Percentiles rank a stretch among this genome's conserved stretches.
phyloP scores from a whole-genome alignment of 208 protist genomes.

The Leishmania aethiopica region DNA sequence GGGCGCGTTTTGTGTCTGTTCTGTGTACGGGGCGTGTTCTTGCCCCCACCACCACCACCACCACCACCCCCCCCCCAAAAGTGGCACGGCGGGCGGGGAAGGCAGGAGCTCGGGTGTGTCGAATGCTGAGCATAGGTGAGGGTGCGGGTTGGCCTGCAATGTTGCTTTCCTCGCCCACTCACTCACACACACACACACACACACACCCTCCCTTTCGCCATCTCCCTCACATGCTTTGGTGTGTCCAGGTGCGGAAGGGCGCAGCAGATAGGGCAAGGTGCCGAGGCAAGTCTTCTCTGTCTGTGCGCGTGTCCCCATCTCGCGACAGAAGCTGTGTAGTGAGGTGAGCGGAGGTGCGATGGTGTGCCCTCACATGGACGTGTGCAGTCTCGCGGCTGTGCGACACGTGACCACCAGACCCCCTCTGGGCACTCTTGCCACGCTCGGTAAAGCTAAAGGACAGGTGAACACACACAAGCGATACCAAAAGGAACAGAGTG shows the following conservation, averaged over 20 bases:
- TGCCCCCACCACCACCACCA: too few relatives aligned
- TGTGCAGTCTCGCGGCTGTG: neutral
- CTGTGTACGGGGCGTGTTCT: too few relatives aligned
- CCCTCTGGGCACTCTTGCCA: neutral
- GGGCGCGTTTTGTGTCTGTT: neutral
- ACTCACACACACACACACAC: too few relatives aligned
- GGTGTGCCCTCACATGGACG: neutral
- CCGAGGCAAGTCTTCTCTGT: neutral
- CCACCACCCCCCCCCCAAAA: too few relatives aligned
- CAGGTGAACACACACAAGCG: conserved; percentile 1
- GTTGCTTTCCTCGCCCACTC: neutral
- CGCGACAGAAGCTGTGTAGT: neutral
- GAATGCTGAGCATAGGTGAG: neutral
- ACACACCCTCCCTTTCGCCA: neutral
- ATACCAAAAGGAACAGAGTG: neutral
- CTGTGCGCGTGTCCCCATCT: neutral
- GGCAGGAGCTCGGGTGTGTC: neutral
- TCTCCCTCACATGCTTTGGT: neutral
- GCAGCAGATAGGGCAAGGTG: neutral
- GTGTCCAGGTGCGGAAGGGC: neutral
- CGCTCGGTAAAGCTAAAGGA: neutral
- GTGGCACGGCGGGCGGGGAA: neutral
- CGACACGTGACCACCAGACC: neutral
- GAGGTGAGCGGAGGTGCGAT: neutral
- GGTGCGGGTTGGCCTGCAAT: neutral